Base-by-base conservation (phyloP, 2,329 filamentous ascomycete species). In the Lachnellula subtilissima region DNA sequence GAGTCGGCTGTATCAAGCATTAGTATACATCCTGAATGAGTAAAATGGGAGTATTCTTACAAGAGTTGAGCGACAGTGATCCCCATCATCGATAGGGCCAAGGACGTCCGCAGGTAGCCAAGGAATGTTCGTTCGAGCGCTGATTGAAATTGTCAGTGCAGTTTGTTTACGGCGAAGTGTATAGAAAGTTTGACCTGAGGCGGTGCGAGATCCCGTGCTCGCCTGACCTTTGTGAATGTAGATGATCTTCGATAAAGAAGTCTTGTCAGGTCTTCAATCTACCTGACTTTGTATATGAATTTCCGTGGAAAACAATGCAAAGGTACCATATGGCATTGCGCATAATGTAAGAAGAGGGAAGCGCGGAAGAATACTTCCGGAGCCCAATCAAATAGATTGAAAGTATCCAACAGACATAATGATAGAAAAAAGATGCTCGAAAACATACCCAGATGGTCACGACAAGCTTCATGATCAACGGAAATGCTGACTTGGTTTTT, bases 71-170 rank as follows among this genome's bases (percentile, higher is more conserved):
- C 83, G 28, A 87, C 78, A 3, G 83, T 64, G 2, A 87, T 81
- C 17, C 86, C 86, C 19, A 84, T 73, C 72, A 89, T 85, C 14
- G 86, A 84, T 40, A 90, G 75, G n/a, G 81, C 77, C 39, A 88
- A 72, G 0, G 85, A 88, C 1, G 87, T 91, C 19, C 87, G 81
- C 32, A 90, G 77, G 69, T 90, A 91, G 32, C 80, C 85, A 17
- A 91, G 80, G 67, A 86, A 91, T 17, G 87, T 91, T 55, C 87
- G 77, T 71, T 91, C 87, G 53, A 90, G 79, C 39, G 88, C 87
- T 90, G 64, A 50, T 53, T 3, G 32, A 11, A 5, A 43, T 32
- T 7, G 47, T 56, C 19, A 57, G 45, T 40, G 39, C 36, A 43
- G 3, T 32, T 49, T 28, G 39, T 23, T 11, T 40, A 25, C 19